Percentiles rank a stretch among this genome's conserved stretches.
Evolutionary conservation across 2,329 filamentous ascomycete genomes (phyloP).

Genomic region (Alternaria sp.): DNA sequence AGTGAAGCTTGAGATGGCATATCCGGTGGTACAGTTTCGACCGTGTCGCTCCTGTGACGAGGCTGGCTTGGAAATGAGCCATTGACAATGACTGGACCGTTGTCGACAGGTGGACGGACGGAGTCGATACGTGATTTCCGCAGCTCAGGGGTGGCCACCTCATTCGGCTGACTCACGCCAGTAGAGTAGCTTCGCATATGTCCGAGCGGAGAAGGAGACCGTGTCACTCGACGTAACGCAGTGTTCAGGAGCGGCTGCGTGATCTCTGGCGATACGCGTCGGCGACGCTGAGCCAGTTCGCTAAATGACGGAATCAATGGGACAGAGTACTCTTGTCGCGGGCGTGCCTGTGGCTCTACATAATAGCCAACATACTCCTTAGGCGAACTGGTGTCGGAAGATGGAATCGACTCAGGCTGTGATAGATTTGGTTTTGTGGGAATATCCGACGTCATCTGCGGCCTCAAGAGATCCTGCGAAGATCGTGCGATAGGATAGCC

Average conservation of each 20-base stretch:
- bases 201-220: slow-evolving; percentile 57
- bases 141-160: slow-evolving; percentile 16
- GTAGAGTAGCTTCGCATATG: slow-evolving; percentile 52
- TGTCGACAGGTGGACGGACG: slow-evolving; percentile 34
- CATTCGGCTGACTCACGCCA: slow-evolving; percentile 22
- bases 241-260: slow-evolving; percentile 48
- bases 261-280: slow-evolving; percentile 53
- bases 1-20: slow-evolving; percentile 23
- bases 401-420: slow-evolving; percentile 26
- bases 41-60: slow-evolving; percentile 31
- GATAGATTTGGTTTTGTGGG: slow-evolving; percentile 29
- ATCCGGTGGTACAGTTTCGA: slow-evolving; percentile 33
- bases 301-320: slow-evolving; percentile 46
- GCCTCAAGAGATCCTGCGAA: slow-evolving; percentile 34
- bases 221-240: slow-evolving; percentile 44
- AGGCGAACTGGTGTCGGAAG: slow-evolving; percentile 47
- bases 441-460: slow-evolving; percentile 25
- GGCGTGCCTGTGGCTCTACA: slow-evolving; percentile 49
- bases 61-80: slow-evolving; percentile 46
- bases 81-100: slow-evolving; percentile 49
- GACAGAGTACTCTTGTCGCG: slow-evolving; percentile 48
- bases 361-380: slow-evolving; percentile 61
- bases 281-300: slow-evolving; percentile 50
- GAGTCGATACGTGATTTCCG: slow-evolving; percentile 39
- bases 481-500: slow-evolving; percentile 46